Base-by-base conservation (phyloP, 352 stramenopile species). In the Elongisporangium senticosum region DNA sequence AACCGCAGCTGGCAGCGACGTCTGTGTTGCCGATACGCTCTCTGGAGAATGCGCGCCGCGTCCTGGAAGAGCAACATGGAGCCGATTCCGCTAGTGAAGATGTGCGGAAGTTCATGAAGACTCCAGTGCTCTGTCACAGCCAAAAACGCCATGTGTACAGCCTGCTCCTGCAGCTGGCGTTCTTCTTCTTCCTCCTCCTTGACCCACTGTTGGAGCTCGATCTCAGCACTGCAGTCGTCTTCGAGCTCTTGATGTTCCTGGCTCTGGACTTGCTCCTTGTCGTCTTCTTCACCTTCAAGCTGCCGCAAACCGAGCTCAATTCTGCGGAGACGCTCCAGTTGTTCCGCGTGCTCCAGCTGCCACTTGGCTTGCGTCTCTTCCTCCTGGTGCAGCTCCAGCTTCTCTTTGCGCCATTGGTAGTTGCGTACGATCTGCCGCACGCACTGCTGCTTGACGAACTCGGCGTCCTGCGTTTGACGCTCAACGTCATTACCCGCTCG, bases 41-140 rank as follows among this genome's bases (percentile, higher is more conserved):
- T 69, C 53, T 84, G 74, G 2, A 81, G 21, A 3, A 78, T 51
- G 20, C 5, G 64, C 6, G 62, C 67, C 4, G 63, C 70, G 13
- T 70, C 53, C 23, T 72, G 51, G 3, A 51, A 66, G 21, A 74
- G 66, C 22, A 71, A 23, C 10, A 72, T 51, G 17, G 61, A 52
- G 17, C 60, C 71, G 2, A 79, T 55, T 43, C 67, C 72, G 3
- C 58, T 55, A 0, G 59, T 72, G 1, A 81, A 37, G 43, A 84
- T 79, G 15, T 68, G 61, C 8, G 70, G 72, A 3, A 84, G 63
- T 21, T 82, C 56, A 54, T 67, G 63, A 17, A 65, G 51, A n/a
- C 43, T 64, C 74, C 74, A 84, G 11, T 69, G 62, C 33, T 72
- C 49, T 0, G 81, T 61, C 7, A 62, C 67, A 20, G 28, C 55